Conservation (phyloP, 1,139 yeast species). For the Magnusiomyces suaveolens region DNA sequence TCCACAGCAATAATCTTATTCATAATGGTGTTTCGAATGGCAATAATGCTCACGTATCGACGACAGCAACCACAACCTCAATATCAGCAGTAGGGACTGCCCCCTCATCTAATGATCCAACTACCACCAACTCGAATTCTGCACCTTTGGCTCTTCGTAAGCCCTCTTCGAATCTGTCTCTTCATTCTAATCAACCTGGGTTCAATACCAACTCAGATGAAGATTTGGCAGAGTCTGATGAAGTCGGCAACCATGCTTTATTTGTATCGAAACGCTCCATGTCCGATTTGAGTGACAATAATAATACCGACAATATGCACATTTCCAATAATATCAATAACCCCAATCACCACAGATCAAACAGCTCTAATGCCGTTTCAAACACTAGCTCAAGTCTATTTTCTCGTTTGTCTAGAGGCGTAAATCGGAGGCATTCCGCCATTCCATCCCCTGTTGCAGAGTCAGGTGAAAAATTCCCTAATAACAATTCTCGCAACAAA, state of each 20-base stretch:
- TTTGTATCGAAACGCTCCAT: background rate
- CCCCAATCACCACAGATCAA: slow-evolving; percentile 2
- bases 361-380: slow-evolving; percentile 9
- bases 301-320: background rate
- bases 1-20: background rate
- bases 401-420: slow-evolving; percentile 7
- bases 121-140: background rate
- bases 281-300: background rate
- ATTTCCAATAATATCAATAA: background rate
- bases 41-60: too few species aligned
- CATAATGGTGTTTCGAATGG: background rate
- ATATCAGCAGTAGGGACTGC: background rate
- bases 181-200: background rate
- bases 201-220: background rate
- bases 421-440: slow-evolving; percentile 1
- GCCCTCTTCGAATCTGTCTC: background rate
- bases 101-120: too few species aligned
- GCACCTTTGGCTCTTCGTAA: background rate
- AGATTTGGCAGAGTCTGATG: background rate
- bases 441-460: background rate
- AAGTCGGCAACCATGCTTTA: background rate
- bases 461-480: background rate
- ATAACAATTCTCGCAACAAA: background rate
- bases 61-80: background rate
- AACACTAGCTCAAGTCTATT: slow-evolving; percentile 3